Evolutionary conservation across 1,284 basidiomycete species (phyloP).

Genomic region (Apiotrichum sp.): DNA sequence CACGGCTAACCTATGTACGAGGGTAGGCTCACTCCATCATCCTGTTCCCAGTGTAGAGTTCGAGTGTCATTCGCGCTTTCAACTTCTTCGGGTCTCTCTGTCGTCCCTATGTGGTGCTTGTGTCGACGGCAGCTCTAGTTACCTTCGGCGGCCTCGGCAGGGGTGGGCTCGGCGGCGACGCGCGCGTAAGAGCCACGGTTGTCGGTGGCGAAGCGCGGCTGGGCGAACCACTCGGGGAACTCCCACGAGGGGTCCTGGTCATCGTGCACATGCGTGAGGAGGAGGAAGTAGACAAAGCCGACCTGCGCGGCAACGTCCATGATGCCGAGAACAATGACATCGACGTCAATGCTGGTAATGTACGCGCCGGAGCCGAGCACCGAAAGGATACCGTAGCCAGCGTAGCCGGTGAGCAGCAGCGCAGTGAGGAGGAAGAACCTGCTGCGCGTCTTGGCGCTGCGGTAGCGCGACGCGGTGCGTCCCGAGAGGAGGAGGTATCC

Average conservation of each 20-base stretch:
- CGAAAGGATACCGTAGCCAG: constrained; percentile 39
- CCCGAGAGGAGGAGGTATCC: constrained; percentile 33
- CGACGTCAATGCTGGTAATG: constrained; percentile 35
- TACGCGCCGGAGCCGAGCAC: constrained; percentile 34
- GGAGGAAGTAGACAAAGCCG: constrained; percentile 42
- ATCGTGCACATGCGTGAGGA: constrained; percentile 40
- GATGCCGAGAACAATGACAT: constrained; percentile 42
- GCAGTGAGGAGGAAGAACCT: constrained; percentile 32
- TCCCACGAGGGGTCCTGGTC: constrained; percentile 35
- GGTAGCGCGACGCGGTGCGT: constrained; percentile 25
- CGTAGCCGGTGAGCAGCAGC: constrained; percentile 35
- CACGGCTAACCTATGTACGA: no score
- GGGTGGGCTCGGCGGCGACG: constrained; percentile 13
- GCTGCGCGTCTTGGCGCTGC: constrained; percentile 30
- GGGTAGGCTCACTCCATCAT: no score
- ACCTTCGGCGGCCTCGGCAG: neutral
- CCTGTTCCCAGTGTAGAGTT: no score
- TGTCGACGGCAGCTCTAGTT: neutral
- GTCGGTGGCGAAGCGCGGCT: constrained; percentile 27
- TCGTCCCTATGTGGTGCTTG: neutral
- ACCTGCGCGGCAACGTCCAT: constrained; percentile 41
- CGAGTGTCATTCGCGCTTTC: no score
- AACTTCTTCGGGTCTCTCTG: neutral
- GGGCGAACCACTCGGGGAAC: constrained; percentile 42
- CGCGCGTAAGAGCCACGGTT: constrained; percentile 39